A percentile compares a stretch with the other conserved stretches of the same genome.
These are phyloP conservation scores for Apostasia ramifera DNA, from an alignment of 106 monocot species.

Conservation along the genomic window DNA sequence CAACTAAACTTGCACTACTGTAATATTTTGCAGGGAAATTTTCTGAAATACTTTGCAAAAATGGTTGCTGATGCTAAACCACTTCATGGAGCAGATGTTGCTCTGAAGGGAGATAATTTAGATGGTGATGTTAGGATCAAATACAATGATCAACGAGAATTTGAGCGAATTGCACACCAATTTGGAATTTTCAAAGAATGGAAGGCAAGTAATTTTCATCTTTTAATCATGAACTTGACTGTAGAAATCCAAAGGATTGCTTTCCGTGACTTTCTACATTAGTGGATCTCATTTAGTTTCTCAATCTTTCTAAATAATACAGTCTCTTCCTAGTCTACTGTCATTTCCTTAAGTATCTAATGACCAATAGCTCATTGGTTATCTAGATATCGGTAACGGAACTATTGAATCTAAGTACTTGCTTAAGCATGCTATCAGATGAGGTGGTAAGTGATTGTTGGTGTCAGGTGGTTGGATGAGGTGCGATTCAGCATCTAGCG, in stretches of 20 bases:
- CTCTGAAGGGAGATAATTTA: slow-evolving; percentile 54
- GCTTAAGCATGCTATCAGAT: too few species aligned
- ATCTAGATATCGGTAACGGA: background rate
- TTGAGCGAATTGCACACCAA: slow-evolving; percentile 79
- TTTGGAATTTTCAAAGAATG: slow-evolving; percentile 99
- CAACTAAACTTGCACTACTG: background rate
- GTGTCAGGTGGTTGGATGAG: too few species aligned
- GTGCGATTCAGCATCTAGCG: too few species aligned
- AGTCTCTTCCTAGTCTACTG: background rate
- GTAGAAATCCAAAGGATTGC: background rate
- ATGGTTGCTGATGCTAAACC: slow-evolving; percentile 61
- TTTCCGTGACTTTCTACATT: background rate
- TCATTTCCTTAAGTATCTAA: too few species aligned
- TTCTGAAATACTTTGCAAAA: slow-evolving; percentile 53
- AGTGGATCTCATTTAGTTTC: background rate
- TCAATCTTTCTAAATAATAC: background rate
- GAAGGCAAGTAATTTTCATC: slow-evolving; percentile 50
- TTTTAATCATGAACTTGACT: background rate
- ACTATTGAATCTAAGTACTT: too few species aligned
- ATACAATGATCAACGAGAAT: slow-evolving; percentile 63
- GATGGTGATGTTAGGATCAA: slow-evolving; percentile 74
- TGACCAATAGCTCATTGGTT: too few species aligned
- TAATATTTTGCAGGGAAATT: slow-evolving; percentile 59
- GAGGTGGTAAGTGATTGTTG: too few species aligned
- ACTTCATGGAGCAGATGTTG: slow-evolving; percentile 45